Base-by-base conservation (phyloP, 2,329 filamentous ascomycete genomes). In the Chaetomium strumarium region DNA sequence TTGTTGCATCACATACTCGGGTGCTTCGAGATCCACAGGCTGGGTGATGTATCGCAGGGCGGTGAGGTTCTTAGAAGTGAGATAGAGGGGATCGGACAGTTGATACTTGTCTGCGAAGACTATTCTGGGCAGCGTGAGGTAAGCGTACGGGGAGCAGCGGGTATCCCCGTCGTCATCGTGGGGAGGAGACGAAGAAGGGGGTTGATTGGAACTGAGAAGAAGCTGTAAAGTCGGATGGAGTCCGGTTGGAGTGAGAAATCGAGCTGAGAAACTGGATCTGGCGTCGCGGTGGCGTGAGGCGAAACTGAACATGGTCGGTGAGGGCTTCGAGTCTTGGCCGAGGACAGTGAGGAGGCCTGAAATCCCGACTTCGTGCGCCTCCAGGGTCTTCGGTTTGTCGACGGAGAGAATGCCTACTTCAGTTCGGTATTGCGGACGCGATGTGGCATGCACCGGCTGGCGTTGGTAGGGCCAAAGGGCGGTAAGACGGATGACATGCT, bases 41-140 rank as follows among this genome's bases (percentile, higher is more conserved):
- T 87, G 80, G 24, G 83, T 83, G 13, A 89, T 78, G 58, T 85
- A 81, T 41, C 78, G 83, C 38, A 95, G 72, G 2, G 79, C 74
- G 2, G 77, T 75, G 17, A 96, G 77, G 64, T 95, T 89, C 63
- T 95, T 90, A 1, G 89, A 91, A 3, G 81, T 69, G 30, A 95
- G 77, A 70, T 95, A 93, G 5, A 96, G 76, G 0, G 79, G 70
- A 66, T 91, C 88, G 20, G 74, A 76, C 55, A 96, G 79, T 68
- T 95, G 90, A 70, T 96, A 95, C 64, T 85, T 84, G 72, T 97
- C 92, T 37, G 87, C 81, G 69, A 97, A 96, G 56, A 96, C 76
- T 45, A 77, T 72, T 24, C 85, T 87, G 1, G 92, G 91, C 2
- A 96, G 79, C 0, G 89, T 95, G 24, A 96, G 72, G 68, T 95